Evolutionary conservation across 495 filamentous ascomycete species (phyloP), one percentile per base, ranked within the genome.

Genomic region (Xylaria cubensis): DNA sequence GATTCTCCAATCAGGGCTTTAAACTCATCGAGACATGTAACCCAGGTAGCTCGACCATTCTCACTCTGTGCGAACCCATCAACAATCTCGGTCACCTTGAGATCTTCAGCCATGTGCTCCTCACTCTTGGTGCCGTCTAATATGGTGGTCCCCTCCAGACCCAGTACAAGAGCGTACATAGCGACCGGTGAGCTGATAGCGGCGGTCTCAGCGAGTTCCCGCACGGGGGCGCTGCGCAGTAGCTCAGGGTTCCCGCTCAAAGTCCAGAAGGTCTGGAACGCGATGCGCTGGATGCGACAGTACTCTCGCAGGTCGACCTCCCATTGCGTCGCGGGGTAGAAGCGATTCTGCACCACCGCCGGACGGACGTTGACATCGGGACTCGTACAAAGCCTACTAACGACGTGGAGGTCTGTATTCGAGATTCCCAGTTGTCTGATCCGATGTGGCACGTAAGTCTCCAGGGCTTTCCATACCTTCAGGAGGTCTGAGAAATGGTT

Each of bases 221-320:
- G 73, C 6, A 94, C 90, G 26, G 86, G 79, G 8, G 74, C 73
- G 41, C 83, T 86, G 53, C 76, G 84, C 39, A 90, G 68, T 56
- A 94, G 82, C 19, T 85, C 79, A 8, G 71, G 72, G 73, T 96
- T 95, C 0, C 87, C 93, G 0, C 89, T 92, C 77, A 96, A 76
- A 1, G 91, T 94, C 93, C 93, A 94, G 81, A 94, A 95, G 26
- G 88, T 86, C 78, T 95, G 92, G 76, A 94, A 95, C 19, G 85
- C 76, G 48, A 93, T 89, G 32, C 82, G 83, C 8, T 86, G 80
- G 44, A 87, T 84, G 17, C 83, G 80, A 75, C 91, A 94, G 77
- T 90, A 95, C 0, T 77, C 76, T 12, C 93, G 86, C 9, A 94
- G 73, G 2, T 83, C 78, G 1, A 83, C 76, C 69, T 95, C 93